phyloP scores from a whole-genome alignment of 805 yeast genomes.

The Candida ovalis region DNA sequence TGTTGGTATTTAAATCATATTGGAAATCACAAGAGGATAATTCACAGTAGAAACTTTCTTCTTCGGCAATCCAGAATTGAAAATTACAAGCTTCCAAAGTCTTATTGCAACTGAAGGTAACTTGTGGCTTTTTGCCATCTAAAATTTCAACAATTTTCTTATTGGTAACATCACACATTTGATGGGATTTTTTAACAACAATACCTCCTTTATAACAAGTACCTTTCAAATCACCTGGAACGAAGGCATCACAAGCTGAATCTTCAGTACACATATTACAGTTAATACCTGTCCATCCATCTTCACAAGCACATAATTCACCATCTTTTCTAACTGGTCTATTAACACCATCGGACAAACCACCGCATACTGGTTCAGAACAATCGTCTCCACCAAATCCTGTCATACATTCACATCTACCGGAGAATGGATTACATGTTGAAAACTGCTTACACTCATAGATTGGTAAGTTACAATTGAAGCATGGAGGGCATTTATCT shows the following conservation, averaged over 20 bases:
- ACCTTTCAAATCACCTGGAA: slow-evolving; percentile 81
- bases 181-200: slow-evolving; percentile 74
- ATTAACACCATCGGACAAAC: slow-evolving; percentile 56
- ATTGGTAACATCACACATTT: slow-evolving; percentile 93
- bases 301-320: slow-evolving; percentile 63
- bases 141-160: slow-evolving; percentile 77
- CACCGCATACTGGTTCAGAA: slow-evolving; percentile 82
- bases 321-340: slow-evolving; percentile 62
- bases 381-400: slow-evolving; percentile 97
- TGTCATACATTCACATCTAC: slow-evolving; percentile 85
- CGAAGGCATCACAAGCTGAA: slow-evolving; percentile 73
- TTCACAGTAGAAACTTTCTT: slow-evolving; percentile 88
- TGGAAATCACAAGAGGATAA: slow-evolving; percentile 68
- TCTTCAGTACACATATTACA: slow-evolving; percentile 82
- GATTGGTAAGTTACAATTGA: slow-evolving; percentile 90
- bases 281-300: slow-evolving; percentile 93
- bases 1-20: slow-evolving; percentile 55
- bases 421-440: slow-evolving; percentile 80
- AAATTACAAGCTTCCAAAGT: slow-evolving; percentile 69
- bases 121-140: slow-evolving; percentile 82
- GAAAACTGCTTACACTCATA: slow-evolving; percentile 90
- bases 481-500: slow-evolving; percentile 80
- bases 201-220: slow-evolving; percentile 87
- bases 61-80: slow-evolving; percentile 93
- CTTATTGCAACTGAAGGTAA: slow-evolving; percentile 82